Evolutionary conservation across 371 early-diverging fungal genomes (phyloP), one percentile per base, ranked within the genome.

Genomic region (Mucor lusitanicus): DNA sequence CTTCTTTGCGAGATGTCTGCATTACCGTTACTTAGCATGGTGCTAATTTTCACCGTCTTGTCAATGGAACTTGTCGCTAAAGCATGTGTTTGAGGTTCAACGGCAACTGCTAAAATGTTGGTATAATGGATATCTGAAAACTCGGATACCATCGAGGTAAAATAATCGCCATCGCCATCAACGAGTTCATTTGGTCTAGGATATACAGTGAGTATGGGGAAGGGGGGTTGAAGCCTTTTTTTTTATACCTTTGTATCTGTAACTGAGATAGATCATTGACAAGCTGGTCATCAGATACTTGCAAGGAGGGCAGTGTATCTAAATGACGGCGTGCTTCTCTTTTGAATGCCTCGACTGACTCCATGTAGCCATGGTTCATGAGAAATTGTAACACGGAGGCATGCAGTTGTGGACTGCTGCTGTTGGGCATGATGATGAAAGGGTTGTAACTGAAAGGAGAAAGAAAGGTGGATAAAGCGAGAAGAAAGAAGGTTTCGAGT

Each of bases 51-150:
- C 17, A 92, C 85, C 1, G 87, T 81, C 59, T 88, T 86, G 71
- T 93, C 91, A 11, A 89, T 83, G 6, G 90, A 84, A 28, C 86
- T 83, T 0, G 90, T 87, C 6, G 85, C 80, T 21, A 90, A 61
- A 7, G 79, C 73, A 5, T 74, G 58, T 61, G 82, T 65, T 55
- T 76, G 50, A 11, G 81, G 72, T 9, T 70, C 71, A 28, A 83
- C 54, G 0, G 80, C 69, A n/a, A 83, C 78, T 3, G 80, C 74
- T 4, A 89, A 68, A 65, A 90, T 83, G 62, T 89, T 89, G 56
- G 76, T 68, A 23, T 62, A 64, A 66, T 88, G 89, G 53, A 89
- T 74, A 27, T 68, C 71, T 8, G 72, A 54, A 11, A 71, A 68
- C 0, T 74, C 61, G 9, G 61, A 57, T 35, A 60, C 39, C n/a